Evolutionary conservation across 306 rosid species (phyloP).

Genomic region (Myrica gale): DNA sequence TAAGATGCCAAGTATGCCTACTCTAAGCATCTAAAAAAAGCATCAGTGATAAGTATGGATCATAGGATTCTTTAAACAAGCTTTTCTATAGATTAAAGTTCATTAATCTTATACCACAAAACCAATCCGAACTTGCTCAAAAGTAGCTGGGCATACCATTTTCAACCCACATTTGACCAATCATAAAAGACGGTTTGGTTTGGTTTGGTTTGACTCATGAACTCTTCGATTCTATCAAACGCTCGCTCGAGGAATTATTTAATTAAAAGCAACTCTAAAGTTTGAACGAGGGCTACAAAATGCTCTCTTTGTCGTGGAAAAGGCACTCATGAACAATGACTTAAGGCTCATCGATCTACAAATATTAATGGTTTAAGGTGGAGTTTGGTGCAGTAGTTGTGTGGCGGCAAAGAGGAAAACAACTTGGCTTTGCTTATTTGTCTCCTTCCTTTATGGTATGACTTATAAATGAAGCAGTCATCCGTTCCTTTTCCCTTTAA

Average conservation of each 20-base stretch:
- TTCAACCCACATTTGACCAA: slow-evolving; percentile 58
- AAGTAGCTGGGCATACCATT: slow-evolving; percentile 1
- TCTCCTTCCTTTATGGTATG: slow-evolving; percentile 33
- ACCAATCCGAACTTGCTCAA: neutral
- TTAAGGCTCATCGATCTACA: slow-evolving; percentile 2
- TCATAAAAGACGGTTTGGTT: slow-evolving; percentile 43
- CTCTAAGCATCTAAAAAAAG: neutral
- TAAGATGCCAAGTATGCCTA: neutral
- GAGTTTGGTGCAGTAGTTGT: slow-evolving; percentile 45
- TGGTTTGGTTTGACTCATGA: slow-evolving; percentile 49
- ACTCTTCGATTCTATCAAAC: slow-evolving; percentile 6
- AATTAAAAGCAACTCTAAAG: slow-evolving; percentile 13
- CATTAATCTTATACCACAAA: neutral
- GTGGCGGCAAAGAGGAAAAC: slow-evolving; percentile 45
- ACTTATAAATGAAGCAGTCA: slow-evolving; percentile 9
- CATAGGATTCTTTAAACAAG: slow-evolving; percentile 29
- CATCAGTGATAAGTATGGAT: slow-evolving; percentile 1
- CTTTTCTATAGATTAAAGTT: too few species aligned
- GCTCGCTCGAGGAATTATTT: neutral
- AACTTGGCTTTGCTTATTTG: slow-evolving; percentile 18
- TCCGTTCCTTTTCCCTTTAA: slow-evolving; percentile 7
- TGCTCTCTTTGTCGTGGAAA: slow-evolving; percentile 19
- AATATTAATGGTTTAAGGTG: slow-evolving; percentile 20
- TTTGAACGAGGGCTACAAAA: slow-evolving; percentile 18
- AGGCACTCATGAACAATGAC: neutral